A percentile compares a stretch with the other conserved stretches of the same genome.
Evolutionary conservation across 306 rosid genomes (phyloP).

Genomic region (Delonix regia): DNA sequence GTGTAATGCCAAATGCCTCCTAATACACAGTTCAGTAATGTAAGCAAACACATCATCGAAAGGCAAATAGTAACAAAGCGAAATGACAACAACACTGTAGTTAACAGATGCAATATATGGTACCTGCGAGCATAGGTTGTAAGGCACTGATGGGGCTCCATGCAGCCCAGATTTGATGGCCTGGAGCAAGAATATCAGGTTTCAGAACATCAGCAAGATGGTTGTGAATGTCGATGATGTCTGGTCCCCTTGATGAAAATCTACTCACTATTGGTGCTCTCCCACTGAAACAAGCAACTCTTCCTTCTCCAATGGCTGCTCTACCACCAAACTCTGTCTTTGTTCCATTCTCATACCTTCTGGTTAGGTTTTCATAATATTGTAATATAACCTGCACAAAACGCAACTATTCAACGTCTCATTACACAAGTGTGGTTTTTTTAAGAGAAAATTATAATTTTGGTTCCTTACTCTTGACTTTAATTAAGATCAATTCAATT

Average conservation of each 20-base stretch:
- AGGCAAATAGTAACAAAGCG: too few relatives aligned
- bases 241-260: conserved; percentile 93
- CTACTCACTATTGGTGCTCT: conserved; percentile 72
- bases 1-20: too few relatives aligned
- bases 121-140: conserved; percentile 62
- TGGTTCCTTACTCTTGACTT: too few relatives aligned
- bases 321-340: conserved; percentile 47
- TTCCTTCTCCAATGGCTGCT: conserved; percentile 76
- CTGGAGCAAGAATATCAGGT: conserved; percentile 95
- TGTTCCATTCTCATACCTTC: conserved; percentile 54
- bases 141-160: conserved; percentile 80
- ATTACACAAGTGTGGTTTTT: not conserved
- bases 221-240: conserved; percentile 53
- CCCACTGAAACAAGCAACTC: conserved; percentile 61
- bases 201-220: conserved; percentile 69
- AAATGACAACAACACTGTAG: too few relatives aligned
- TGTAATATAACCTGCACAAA: conserved; percentile 51
- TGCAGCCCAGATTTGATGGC: conserved; percentile 95
- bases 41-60: not conserved
- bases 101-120: too few relatives aligned
- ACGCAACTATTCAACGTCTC: not conserved
- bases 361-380: conserved; percentile 62
- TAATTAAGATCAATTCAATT: too few relatives aligned
- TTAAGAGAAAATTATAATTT: too few relatives aligned
- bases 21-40: not conserved